phyloP scores from a whole-genome alignment of 805 yeast species.

The Wickerhamiella vanderwaltii region DNA sequence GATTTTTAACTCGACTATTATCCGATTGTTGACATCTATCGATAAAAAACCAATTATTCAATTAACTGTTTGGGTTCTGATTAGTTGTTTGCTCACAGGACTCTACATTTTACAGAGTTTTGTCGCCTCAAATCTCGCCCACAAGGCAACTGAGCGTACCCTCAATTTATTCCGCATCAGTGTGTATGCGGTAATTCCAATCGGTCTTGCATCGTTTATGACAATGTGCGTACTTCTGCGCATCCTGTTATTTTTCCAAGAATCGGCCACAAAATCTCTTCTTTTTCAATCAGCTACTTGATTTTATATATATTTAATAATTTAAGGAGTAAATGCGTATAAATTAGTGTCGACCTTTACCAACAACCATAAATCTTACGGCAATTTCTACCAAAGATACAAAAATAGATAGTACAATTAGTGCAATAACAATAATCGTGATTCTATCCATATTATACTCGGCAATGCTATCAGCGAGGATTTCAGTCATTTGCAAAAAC shows the following conservation, averaged over 20 bases:
- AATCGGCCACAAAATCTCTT: not conserved
- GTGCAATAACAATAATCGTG: conserved; percentile 76
- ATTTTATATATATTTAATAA: too few species aligned
- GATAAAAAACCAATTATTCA: conserved; percentile 61
- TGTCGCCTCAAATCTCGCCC: conserved; percentile 51
- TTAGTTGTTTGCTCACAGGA: conserved; percentile 71
- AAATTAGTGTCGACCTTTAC: too few species aligned
- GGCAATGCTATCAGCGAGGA: conserved; percentile 86
- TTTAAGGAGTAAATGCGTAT: not conserved
- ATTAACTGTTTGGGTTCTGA: conserved; percentile 81
- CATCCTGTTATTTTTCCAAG: conserved; percentile 56
- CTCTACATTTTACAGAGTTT: conserved; percentile 78
- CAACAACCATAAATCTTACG: conserved; percentile 14
- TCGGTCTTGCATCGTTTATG: conserved; percentile 84
- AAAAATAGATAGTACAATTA: conserved; percentile 63
- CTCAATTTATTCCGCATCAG: conserved; percentile 80
- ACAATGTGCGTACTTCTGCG: conserved; percentile 81
- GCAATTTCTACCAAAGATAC: conserved; percentile 33
- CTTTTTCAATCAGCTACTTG: not conserved
- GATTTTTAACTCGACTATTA: conserved; percentile 54
- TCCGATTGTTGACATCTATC: conserved; percentile 53
- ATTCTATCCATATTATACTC: conserved; percentile 85
- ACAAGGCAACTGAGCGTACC: conserved; percentile 36
- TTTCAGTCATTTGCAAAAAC: conserved; percentile 83
- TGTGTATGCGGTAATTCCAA: conserved; percentile 96